Percentiles rank a stretch among this genome's conserved stretches.
Evolutionary conservation across 306 rosid genomes (phyloP).

Genomic region (Spatholobus suberectus): DNA sequence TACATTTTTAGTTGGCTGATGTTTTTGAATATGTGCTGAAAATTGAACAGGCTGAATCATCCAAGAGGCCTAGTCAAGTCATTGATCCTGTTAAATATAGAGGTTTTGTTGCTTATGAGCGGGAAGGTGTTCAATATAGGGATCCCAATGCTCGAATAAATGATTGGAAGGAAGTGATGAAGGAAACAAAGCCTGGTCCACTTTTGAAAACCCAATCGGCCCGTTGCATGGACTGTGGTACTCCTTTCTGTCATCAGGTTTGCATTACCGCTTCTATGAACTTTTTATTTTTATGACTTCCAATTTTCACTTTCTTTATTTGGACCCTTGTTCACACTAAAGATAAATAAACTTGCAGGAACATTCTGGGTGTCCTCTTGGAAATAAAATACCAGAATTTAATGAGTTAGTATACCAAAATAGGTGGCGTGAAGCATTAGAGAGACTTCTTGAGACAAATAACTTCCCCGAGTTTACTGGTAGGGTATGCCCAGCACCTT

Average conservation of each 20-base stretch:
- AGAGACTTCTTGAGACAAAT: conserved; percentile 15
- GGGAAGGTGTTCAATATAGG: conserved; percentile 14
- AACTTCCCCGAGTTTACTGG: conserved; percentile 23
- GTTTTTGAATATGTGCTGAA: not conserved
- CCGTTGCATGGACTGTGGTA: conserved; percentile 29
- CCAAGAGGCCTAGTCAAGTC: conserved; percentile 6
- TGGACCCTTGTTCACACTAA: not conserved
- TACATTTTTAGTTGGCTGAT: not conserved
- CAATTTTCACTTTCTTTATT: not conserved
- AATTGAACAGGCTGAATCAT: conserved; percentile 10
- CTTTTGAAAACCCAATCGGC: conserved; percentile 22
- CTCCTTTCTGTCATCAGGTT: conserved; percentile 25
- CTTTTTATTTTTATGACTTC: not conserved
- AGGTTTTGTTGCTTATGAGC: conserved; percentile 18
- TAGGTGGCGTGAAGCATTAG: conserved; percentile 22
- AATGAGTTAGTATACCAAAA: conserved; percentile 19
- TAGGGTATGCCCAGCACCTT: conserved; percentile 21
- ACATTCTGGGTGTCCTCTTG: conserved; percentile 5
- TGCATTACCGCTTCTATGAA: not conserved
- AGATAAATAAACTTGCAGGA: not conserved
- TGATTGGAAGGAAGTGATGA: conserved; percentile 20
- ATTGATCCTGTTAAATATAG: not conserved
- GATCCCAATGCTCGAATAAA: conserved; percentile 11
- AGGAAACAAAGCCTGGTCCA: conserved; percentile 14
- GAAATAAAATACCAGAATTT: conserved; percentile 17